Conservation (phyloP, 78 protist species). For the Diacronema lutheri region DNA sequence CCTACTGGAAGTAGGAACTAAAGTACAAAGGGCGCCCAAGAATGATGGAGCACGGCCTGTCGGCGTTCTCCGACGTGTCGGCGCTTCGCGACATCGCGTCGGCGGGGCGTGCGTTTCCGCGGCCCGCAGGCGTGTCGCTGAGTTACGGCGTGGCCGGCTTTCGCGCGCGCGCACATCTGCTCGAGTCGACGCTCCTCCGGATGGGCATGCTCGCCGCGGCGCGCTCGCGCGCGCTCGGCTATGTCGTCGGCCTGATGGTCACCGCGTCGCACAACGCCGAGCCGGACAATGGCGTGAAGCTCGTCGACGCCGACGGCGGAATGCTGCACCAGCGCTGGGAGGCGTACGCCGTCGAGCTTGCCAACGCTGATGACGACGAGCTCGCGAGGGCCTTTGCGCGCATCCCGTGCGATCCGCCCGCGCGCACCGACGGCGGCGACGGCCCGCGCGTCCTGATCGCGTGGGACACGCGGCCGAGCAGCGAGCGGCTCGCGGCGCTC, state of each 20-base stretch:
- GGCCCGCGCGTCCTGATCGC: neutral
- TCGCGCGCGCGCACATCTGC: neutral
- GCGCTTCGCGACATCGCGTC: too few relatives aligned
- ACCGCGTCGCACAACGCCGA: constrained; percentile 28
- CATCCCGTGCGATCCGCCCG: neutral
- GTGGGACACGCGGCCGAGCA: constrained; percentile 19
- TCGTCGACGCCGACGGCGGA: constrained; percentile 7
- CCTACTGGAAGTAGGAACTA: too few relatives aligned
- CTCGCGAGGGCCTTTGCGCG: neutral
- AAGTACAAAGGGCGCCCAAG: too few relatives aligned
- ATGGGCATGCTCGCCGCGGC: constrained; percentile 1
- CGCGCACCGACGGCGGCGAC: too few relatives aligned
- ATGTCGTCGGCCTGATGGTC: constrained; percentile 18
- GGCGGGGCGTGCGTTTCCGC: neutral
- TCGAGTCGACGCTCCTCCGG: neutral
- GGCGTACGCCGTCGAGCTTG: neutral
- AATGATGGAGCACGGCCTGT: too few relatives aligned
- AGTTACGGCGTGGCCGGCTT: constrained; percentile 22
- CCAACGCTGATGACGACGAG: neutral
- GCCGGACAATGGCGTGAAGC: constrained; percentile 26
- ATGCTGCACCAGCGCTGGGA: neutral
- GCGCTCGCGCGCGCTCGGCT: constrained; percentile 9
- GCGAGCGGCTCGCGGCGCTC: neutral
- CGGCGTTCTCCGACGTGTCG: too few relatives aligned
- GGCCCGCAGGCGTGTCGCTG: neutral